Evolutionary conservation across 331 rosid genomes (phyloP), one percentile per base, ranked within the genome.

Genomic region (Telfairia occidentalis): DNA sequence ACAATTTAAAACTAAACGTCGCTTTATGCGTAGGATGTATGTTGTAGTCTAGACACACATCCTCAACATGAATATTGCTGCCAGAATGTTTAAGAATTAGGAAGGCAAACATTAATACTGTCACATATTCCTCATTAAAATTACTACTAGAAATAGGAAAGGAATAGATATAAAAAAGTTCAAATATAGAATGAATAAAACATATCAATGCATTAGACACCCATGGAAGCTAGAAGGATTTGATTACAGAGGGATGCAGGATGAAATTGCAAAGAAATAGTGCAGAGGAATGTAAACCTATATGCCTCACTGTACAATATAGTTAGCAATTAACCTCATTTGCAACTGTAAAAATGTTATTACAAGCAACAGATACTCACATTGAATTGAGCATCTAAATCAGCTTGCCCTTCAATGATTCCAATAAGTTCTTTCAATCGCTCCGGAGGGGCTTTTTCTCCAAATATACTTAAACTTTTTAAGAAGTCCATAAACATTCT

Each of bases 371-470:
- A 21, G 34, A 48, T 24, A 79, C 90, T 88, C 80, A 95, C 98
- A 80, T 86, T 90, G 87, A 95, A 95, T 66, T 79, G 87, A 64
- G 92, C 86, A 84, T 89, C 90, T 78, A 88, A 84, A 81, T 95
- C 98, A 78, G 96, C 98, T 86, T 95, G 98, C 69, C 90, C 93
- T 86, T 95, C 97, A 82, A 95, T 78, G 55, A 95, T 86, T 80
- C 88, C 98, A 78, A 91, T 86, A 24, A 95, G 89, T 82, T 95
- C 98, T 81, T 84, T 85, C 92, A 95, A 84, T 42, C 86, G 88
- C 80, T 95, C 96, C 24, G 87, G 79, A 5, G 90, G 89, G 61
- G 96, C 96, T 81, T 87, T 88, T 67, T 95, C 97, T 75, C 96
- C 96, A 77, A 95, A 95, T 59, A 87, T 84, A 81, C 85, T 87